Percentiles rank a stretch among this genome's conserved stretches.
Conservation (phyloP, 768 basidiomycete genomes). For the Termitomyces sp. region DNA sequence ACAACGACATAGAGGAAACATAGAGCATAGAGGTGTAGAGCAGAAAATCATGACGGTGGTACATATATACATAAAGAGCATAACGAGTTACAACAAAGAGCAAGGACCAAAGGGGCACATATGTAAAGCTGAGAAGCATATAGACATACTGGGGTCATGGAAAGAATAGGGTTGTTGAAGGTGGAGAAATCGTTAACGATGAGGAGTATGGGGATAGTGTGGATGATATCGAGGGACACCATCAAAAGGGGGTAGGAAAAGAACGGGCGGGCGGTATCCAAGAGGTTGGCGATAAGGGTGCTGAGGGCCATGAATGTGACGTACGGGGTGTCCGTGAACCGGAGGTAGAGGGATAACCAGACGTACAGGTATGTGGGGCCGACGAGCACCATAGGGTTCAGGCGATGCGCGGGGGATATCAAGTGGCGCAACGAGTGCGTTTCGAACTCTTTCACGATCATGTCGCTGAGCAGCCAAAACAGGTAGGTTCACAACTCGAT, state of each 20-base stretch:
- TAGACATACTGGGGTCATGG: not conserved
- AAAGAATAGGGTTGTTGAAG: too few relatives aligned
- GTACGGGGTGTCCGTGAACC: not conserved
- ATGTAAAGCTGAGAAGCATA: not conserved
- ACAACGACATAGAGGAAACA: not conserved
- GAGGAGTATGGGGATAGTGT: not conserved
- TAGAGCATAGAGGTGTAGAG: not conserved
- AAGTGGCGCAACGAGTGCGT: too few relatives aligned
- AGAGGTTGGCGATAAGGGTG: not conserved
- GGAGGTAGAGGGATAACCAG: too few relatives aligned
- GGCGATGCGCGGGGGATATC: too few relatives aligned
- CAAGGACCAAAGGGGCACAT: not conserved
- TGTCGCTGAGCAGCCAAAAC: not conserved
- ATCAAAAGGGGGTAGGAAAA: too few relatives aligned
- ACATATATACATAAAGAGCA: not conserved
- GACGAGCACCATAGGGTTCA: too few relatives aligned
- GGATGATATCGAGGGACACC: not conserved
- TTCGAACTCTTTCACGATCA: too few relatives aligned
- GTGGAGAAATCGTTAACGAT: not conserved
- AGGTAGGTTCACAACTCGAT: not conserved
- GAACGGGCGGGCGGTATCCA: not conserved
- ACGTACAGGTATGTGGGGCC: too few relatives aligned
- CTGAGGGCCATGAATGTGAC: not conserved
- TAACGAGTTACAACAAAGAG: not conserved
- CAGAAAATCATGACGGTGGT: not conserved